Percentiles rank a stretch among this genome's conserved stretches.
phyloP scores from a whole-genome alignment of 495 filamentous ascomycete species.

The Poronia punctata region DNA sequence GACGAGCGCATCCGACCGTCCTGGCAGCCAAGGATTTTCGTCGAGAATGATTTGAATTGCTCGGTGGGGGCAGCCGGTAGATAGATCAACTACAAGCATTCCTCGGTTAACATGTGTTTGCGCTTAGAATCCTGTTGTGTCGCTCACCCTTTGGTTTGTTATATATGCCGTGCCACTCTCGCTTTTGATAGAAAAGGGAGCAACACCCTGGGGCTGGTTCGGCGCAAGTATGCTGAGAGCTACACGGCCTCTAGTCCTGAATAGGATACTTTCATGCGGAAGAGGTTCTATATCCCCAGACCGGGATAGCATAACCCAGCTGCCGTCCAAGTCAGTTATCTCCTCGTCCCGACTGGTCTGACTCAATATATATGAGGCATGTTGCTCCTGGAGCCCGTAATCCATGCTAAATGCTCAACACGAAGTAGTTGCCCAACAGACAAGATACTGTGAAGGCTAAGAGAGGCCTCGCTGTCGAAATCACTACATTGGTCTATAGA shows the following conservation, averaged over 20 bases:
- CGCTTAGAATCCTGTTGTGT: neutral
- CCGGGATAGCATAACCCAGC: slow-evolving; percentile 48
- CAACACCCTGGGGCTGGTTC: slow-evolving; percentile 32
- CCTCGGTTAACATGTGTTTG: slow-evolving; percentile 1
- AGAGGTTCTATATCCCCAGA: slow-evolving; percentile 44
- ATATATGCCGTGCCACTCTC: slow-evolving; percentile 58
- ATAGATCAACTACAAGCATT: slow-evolving; percentile 66
- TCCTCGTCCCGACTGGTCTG: slow-evolving; percentile 26
- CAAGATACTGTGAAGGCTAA: slow-evolving; percentile 17
- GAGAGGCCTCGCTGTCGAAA: slow-evolving; percentile 8
- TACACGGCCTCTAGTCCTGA: slow-evolving; percentile 38
- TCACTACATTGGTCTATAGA: slow-evolving; percentile 7
- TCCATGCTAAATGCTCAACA: slow-evolving; percentile 26
- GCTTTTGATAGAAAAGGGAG: slow-evolving; percentile 41
- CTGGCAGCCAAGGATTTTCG: slow-evolving; percentile 74
- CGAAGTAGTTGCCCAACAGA: slow-evolving; percentile 7
- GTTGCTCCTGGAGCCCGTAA: slow-evolving; percentile 42
- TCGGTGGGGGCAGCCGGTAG: slow-evolving; percentile 64
- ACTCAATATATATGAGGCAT: slow-evolving; percentile 29
- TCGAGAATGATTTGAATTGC: slow-evolving; percentile 78
- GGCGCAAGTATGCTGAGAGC: slow-evolving; percentile 38
- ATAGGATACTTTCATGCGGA: slow-evolving; percentile 39
- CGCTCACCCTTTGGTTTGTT: slow-evolving; percentile 79
- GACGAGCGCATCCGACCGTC: slow-evolving; percentile 88
- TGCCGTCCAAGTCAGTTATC: slow-evolving; percentile 40